Base-by-base conservation (phyloP, 257 asterid genomes). In the Craterostigma plantagineum region DNA sequence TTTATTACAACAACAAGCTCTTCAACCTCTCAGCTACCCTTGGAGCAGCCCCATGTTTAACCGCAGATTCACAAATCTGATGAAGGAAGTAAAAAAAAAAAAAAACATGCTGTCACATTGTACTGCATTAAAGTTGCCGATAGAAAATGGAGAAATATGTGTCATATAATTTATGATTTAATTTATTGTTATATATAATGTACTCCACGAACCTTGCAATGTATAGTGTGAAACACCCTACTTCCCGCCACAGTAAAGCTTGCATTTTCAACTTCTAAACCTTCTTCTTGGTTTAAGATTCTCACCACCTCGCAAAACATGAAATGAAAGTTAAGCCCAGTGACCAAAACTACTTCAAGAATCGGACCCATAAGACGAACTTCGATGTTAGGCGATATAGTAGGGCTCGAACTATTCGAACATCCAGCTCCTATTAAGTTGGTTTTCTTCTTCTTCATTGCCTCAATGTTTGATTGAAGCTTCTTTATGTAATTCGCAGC, bases 401-500 rank as follows among this genome's bases (percentile, higher is more conserved):
- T 57, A n/a, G 9, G 40, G 35, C 44, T 16, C 7, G 43, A 46
- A 41, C 16, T 34, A 45, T 37, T 39, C 7, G 45, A 16, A 39
- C 46, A 18, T n/a, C n/a, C n/a, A 13, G 7, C n/a, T 16, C 27
- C 51, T 14, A 34, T 7, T 5, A 63, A 36, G 12, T 36, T 16
- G 18, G 65, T 55, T 44, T 67, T 82, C 63, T 56, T 75, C 67
- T 60, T 56, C 62, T 60, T 79, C 95, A 68, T 37, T 43, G 58
- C 60, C 62, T 79, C 86, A 68, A 82, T 4, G 34, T 61, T 63
- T 8, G 43, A 39, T 42, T 75, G 63, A 40, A 70, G 52, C 46
- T 53, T 61, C 61, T 68, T 79, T 17, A 82, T 79, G 61, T 83
- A 65, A 35, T 57, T 67, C 0, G 71, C 59, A 3, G 95, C 95